These are phyloP conservation scores for Fusarium scirpi DNA, from an alignment of 2,329 filamentous ascomycete genomes.

Conservation along the genomic window DNA sequence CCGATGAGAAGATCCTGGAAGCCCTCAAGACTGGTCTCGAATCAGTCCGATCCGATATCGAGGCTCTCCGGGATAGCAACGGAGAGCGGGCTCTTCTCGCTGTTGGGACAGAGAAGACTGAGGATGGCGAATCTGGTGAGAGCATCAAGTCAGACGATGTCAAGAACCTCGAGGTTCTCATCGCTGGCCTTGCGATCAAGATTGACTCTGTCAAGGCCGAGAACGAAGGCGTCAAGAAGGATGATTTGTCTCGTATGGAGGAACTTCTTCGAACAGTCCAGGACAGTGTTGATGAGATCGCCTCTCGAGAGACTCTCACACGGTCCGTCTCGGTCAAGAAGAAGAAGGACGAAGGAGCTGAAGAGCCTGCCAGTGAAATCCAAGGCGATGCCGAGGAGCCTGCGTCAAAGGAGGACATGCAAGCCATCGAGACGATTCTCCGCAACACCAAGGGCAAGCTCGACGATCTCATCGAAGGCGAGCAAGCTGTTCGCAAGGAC, in stretches of 20 bases:
- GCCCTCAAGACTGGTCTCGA: conserved; percentile 83
- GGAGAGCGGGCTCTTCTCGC: conserved; percentile 62
- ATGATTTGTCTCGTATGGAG: conserved; percentile 68
- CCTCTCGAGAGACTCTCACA: conserved; percentile 47
- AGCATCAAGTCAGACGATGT: conserved; percentile 77
- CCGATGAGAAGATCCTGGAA: conserved; percentile 81
- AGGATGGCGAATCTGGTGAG: conserved; percentile 57
- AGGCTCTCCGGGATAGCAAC: conserved; percentile 71
- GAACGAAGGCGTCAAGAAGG: conserved; percentile 56
- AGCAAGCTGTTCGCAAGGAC: conserved; percentile 75
- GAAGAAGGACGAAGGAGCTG: conserved; percentile 38
- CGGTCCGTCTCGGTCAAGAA: conserved; percentile 38
- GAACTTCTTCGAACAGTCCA: conserved; percentile 64
- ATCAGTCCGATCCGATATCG: conserved; percentile 79
- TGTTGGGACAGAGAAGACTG: conserved; percentile 36
- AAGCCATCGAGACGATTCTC: conserved; percentile 90
- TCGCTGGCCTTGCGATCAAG: conserved; percentile 85
- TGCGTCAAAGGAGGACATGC: conserved; percentile 79
- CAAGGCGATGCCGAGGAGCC: conserved; percentile 49
- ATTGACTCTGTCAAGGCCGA: conserved; percentile 69
- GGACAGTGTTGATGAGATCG: conserved; percentile 60
- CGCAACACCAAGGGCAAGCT: conserved; percentile 89
- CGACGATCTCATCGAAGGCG: conserved; percentile 81
- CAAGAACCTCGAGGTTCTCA: conserved; percentile 85
- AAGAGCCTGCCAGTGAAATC: conserved; percentile 9